A percentile compares a stretch with the other conserved stretches of the same genome.
Conservation (phyloP, 106 monocot genomes). For the Allium fistulosum region DNA sequence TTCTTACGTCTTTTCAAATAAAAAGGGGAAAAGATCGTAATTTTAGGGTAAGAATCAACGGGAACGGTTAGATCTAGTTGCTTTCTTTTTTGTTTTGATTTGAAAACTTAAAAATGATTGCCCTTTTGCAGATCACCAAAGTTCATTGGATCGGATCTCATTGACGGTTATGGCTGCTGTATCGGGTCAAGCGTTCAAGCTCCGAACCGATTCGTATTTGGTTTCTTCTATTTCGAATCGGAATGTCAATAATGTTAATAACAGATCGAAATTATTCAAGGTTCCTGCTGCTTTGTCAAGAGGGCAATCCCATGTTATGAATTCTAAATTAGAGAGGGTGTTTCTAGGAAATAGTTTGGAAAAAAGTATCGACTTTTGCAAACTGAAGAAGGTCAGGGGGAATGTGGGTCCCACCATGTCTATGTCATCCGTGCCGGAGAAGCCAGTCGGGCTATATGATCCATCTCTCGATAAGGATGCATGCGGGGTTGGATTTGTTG, state of each 20-base stretch:
- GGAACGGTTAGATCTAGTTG: no score
- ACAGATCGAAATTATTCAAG: conserved; percentile 7
- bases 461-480: conserved; percentile 89
- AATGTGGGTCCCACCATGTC: conserved; percentile 44
- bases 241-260: not conserved
- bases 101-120: no score
- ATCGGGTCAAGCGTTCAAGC: conserved; percentile 38
- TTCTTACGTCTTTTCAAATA: no score
- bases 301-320: not conserved
- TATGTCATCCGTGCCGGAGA: conserved; percentile 86
- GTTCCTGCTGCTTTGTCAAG: not conserved
- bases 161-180: conserved; percentile 36
- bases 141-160: not conserved
- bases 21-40: no score
- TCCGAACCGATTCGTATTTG: conserved; percentile 23
- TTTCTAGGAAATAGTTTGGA: conserved; percentile 38
- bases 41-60: no score
- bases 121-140: no score
- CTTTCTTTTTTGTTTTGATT: no score
- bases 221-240: conserved; percentile 11
- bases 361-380: conserved; percentile 18
- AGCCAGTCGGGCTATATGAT: conserved; percentile 88
- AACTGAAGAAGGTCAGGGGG: conserved; percentile 31
- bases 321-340: conserved; percentile 22
- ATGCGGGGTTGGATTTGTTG: conserved; percentile 94